Evolutionary conservation across 2,329 filamentous ascomycete genomes (phyloP).

Genomic region (Hymenoscyphus repandus): DNA sequence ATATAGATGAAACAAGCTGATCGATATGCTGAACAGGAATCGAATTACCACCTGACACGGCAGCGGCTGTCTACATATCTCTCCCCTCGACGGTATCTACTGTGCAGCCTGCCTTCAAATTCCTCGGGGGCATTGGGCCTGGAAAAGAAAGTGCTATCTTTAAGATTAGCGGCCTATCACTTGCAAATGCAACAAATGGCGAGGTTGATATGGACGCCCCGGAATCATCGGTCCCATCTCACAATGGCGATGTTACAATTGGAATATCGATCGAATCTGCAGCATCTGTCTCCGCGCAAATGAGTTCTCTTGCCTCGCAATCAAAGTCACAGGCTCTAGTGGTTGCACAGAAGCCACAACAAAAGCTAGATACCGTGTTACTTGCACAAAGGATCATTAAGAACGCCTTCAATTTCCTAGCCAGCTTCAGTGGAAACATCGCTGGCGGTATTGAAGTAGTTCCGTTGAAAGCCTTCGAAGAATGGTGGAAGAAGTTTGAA

Average conservation of each 20-base stretch:
- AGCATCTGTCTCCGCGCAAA: constrained; percentile 62
- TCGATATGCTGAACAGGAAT: constrained; percentile 32
- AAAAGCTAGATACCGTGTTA: constrained; percentile 56
- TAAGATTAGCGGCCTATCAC: constrained; percentile 50
- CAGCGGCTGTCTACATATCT: constrained; percentile 86
- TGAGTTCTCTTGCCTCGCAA: constrained; percentile 52
- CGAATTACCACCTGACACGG: constrained; percentile 66
- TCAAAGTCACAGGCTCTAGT: constrained; percentile 24
- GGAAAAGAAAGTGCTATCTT: constrained; percentile 93
- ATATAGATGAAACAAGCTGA: background rate
- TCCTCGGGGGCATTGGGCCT: constrained; percentile 83
- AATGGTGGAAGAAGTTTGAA: constrained; percentile 99
- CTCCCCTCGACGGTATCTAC: constrained; percentile 39
- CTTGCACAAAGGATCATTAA: constrained; percentile 92
- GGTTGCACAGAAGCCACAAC: constrained; percentile 3
- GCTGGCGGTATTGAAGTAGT: constrained; percentile 74
- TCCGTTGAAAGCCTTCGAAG: constrained; percentile 89
- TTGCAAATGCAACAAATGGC: constrained; percentile 34
- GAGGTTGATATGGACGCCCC: constrained; percentile 29
- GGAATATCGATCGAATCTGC: constrained; percentile 79
- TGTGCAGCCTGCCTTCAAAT: constrained; percentile 53
- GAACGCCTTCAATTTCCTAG: constrained; percentile 94
- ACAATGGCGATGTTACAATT: constrained; percentile 43
- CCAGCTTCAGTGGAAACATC: constrained; percentile 70
- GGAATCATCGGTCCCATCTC: constrained; percentile 35